phyloP scores from a whole-genome alignment of 208 protist species.

The Trypanosoma scelopori region DNA sequence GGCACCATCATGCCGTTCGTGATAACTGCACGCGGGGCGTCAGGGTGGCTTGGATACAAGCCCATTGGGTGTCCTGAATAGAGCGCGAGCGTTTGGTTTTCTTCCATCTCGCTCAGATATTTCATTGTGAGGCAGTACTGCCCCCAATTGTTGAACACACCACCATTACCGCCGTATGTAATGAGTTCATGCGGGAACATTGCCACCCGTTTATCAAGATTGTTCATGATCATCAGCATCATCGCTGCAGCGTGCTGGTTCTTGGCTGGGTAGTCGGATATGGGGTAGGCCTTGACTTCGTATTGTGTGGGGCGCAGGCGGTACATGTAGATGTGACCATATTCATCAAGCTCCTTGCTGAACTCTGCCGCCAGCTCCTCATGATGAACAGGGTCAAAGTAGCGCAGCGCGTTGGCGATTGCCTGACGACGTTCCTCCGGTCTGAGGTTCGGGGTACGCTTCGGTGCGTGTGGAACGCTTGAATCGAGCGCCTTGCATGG shows the following conservation, averaged over 20 bases:
- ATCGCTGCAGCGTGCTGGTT: conserved; percentile 64
- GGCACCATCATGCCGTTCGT: conserved; percentile 93
- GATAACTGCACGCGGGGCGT: conserved; percentile 73
- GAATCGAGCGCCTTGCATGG: conserved; percentile 9
- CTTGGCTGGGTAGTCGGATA: conserved; percentile 28
- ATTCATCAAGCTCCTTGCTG: conserved; percentile 54
- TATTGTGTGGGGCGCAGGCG: conserved; percentile 76
- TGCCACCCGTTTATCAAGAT: conserved; percentile 77
- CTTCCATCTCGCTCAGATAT: conserved; percentile 79
- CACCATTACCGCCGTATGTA: conserved; percentile 90
- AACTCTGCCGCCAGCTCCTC: conserved; percentile 67
- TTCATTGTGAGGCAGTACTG: conserved; percentile 85
- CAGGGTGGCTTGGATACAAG: conserved; percentile 66
- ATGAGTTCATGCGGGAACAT: conserved; percentile 91
- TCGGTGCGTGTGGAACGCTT: conserved; percentile 59
- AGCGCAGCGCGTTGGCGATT: conserved; percentile 73
- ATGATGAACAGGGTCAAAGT: conserved; percentile 64
- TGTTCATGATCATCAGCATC: conserved; percentile 93
- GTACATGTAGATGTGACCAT: conserved; percentile 92
- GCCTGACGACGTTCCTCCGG: conserved; percentile 41
- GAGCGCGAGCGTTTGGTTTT: conserved; percentile 85
- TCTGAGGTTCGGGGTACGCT: conserved; percentile 30
- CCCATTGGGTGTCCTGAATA: conserved; percentile 83
- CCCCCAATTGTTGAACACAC: conserved; percentile 83
- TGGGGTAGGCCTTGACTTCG: conserved; percentile 38